phyloP scores from a whole-genome alignment of 805 yeast species.

The Naumovozyma dairenensis region DNA sequence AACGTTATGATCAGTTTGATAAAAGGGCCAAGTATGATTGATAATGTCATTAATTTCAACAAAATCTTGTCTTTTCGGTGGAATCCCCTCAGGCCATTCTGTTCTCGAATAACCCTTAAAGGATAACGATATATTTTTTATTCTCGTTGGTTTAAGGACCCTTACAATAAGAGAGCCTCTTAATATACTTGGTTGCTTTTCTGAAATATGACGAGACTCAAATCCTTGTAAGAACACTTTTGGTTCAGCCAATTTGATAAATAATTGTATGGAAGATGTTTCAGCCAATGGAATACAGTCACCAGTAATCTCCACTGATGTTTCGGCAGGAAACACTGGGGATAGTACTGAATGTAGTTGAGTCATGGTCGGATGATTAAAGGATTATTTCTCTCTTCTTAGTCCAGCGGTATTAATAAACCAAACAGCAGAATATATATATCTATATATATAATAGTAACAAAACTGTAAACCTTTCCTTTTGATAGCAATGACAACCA shows the following conservation, averaged over 20 bases:
- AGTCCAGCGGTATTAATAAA: background rate
- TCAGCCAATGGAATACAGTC: slow-evolving; percentile 44
- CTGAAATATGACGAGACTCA: slow-evolving; percentile 48
- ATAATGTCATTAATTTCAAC: slow-evolving; percentile 57
- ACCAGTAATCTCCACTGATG: slow-evolving; percentile 36
- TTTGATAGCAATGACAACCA: too few relatives aligned
- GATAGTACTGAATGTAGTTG: slow-evolving; percentile 24
- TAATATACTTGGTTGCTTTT: slow-evolving; percentile 66
- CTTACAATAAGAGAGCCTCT: slow-evolving; percentile 71
- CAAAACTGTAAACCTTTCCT: too few relatives aligned
- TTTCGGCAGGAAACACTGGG: slow-evolving; percentile 43
- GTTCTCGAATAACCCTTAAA: slow-evolving; percentile 67
- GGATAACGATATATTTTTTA: slow-evolving; percentile 51
- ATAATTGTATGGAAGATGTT: slow-evolving; percentile 59
- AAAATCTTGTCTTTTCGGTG: slow-evolving; percentile 68
- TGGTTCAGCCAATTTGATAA: slow-evolving; percentile 69
- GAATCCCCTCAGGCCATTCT: slow-evolving; percentile 98
- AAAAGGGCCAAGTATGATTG: slow-evolving; percentile 88
- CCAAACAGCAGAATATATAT: background rate
- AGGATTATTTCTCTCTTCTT: background rate
- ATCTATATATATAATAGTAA: background rate
- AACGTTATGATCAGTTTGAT: slow-evolving; percentile 40
- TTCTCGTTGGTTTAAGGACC: slow-evolving; percentile 59
- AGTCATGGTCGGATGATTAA: too few relatives aligned
- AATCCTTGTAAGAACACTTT: slow-evolving; percentile 77